These are phyloP conservation scores for Cicer bijugum DNA, from an alignment of 306 rosid genomes.

Conservation along the genomic window DNA sequence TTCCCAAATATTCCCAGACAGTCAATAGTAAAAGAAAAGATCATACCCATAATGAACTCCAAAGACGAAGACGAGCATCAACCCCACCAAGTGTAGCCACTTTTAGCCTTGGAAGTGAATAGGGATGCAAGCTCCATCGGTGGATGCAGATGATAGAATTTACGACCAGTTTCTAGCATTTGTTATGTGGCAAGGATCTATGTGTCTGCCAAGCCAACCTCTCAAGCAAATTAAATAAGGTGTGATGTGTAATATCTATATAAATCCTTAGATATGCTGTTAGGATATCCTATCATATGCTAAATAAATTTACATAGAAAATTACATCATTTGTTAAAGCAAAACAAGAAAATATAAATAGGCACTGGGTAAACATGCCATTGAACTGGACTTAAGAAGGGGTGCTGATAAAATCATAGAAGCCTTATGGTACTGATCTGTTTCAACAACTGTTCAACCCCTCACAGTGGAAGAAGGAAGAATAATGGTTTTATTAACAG, in stretches of 20 bases:
- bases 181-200: slow-evolving; percentile 25
- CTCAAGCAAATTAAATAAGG: slow-evolving; percentile 37
- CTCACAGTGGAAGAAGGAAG: neutral
- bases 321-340: neutral
- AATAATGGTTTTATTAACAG: neutral
- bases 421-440: neutral
- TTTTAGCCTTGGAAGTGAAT: slow-evolving; percentile 43
- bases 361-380: neutral
- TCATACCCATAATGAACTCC: slow-evolving; percentile 48
- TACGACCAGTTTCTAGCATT: slow-evolving; percentile 34
- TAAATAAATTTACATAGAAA: slow-evolving; percentile 24
- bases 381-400: neutral
- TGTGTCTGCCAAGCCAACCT: slow-evolving; percentile 29
- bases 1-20: slow-evolving; percentile 16
- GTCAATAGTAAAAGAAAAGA: slow-evolving; percentile 33
- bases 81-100: slow-evolving; percentile 38
- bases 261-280: slow-evolving; percentile 24
- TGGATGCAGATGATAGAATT: slow-evolving; percentile 38
- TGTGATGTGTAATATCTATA: slow-evolving; percentile 10
- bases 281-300: slow-evolving; percentile 7
- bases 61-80: slow-evolving; percentile 37
- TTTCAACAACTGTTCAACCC: neutral
- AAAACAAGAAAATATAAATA: neutral
- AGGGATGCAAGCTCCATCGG: slow-evolving; percentile 42
- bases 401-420: neutral